Evolutionary conservation across 805 yeast species (phyloP), one percentile per base, ranked within the genome.

Genomic region (Yarrowia phangngaensis): DNA sequence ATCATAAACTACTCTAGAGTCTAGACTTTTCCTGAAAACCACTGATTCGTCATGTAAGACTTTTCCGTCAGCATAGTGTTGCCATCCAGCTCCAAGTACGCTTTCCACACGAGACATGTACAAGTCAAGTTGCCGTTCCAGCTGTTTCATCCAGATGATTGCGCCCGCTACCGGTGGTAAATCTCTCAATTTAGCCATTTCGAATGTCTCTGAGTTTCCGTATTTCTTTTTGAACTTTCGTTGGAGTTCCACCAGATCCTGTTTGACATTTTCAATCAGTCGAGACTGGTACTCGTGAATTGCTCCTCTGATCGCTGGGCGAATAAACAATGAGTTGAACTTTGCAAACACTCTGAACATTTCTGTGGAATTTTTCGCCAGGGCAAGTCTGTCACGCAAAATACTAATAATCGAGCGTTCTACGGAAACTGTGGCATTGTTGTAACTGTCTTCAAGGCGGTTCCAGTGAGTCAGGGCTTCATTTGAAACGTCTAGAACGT

Each of bases 21-120:
- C 68, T 8, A 79, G 62, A 38, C 71, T 74, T 17, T 67, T 63
- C n/a, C 68, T 57, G 38, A 84, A 67, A 0, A 67, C 62, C 2
- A 60, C 55, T 17, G 76, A 70, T 52, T 78, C 84, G 1, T 67
- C 61, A 8, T 73, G 67, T 1, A 90, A 73, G 53, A 73, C 75
- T 46, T 71, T 73, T 0, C 95, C 96, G 46, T 80, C 87, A 2
- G 80, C 74, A 51, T 76, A 78, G 8, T 70, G 64, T 15, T 62
- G 65, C 89, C 89, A 82, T 6, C 78, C 77, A 13, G 68, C 58
- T 0, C 88, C 84, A 6, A 82, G 64, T 4, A 81, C 69, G 9
- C 70, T 61, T 33, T 74, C 77, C 6, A 81, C 62, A 22, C 77
- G 68, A 4, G 60, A 55, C 23, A 70, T 57, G n/a, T 79, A 59